Evolutionary conservation across 75 land plant species (phyloP).

Genomic region (Ceratopteris richardii): DNA sequence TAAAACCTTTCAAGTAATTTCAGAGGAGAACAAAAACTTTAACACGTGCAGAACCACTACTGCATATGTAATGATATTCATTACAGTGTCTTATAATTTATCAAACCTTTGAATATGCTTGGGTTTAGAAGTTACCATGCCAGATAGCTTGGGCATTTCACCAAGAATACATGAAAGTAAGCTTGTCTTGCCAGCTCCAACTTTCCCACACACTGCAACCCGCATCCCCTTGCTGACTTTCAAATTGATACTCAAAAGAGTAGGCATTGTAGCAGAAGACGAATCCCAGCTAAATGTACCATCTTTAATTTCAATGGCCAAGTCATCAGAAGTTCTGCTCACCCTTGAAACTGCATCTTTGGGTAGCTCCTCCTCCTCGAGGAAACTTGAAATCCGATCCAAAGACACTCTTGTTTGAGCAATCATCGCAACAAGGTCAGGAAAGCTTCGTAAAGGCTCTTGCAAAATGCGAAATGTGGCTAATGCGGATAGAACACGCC

Average conservation of each 20-base stretch:
- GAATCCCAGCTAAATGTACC: conserved; percentile 78
- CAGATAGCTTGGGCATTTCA: conserved; percentile 86
- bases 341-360: conserved; percentile 58
- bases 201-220: conserved; percentile 95
- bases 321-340: conserved; percentile 33
- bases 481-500: conserved; percentile 73
- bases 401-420: conserved; percentile 87
- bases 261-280: conserved; percentile 23
- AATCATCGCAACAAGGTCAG: conserved; percentile 70
- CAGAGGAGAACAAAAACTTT: too few species aligned
- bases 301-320: conserved; percentile 58
- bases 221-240: conserved; percentile 69
- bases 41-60: too few species aligned
- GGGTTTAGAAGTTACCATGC: too few species aligned
- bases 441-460: conserved; percentile 78
- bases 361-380: conserved; percentile 83
- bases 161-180: conserved; percentile 92
- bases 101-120: too few species aligned
- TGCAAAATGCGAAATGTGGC: conserved; percentile 81
- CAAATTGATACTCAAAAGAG: conserved; percentile 58
- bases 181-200: conserved; percentile 97
- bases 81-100: too few species aligned
- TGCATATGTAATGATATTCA: too few species aligned
- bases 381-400: conserved; percentile 63
- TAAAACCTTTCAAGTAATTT: too few species aligned